These are phyloP conservation scores for Phoenix roebelenii DNA, from an alignment of 176 grass and related monocot species.

Conservation along the genomic window DNA sequence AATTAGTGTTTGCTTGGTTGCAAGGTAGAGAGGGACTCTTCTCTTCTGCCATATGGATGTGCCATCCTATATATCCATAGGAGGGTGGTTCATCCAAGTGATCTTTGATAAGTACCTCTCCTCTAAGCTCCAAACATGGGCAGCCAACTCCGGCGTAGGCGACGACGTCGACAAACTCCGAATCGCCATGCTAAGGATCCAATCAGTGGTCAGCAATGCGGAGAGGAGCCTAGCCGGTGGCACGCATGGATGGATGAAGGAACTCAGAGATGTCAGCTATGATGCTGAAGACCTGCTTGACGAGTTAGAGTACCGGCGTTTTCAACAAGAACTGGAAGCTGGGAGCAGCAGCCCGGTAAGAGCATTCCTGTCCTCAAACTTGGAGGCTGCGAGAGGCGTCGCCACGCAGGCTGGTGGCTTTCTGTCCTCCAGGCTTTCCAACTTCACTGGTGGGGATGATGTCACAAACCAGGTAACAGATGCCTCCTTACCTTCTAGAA, in stretches of 20 bases:
- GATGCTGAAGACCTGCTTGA: constrained; percentile 51
- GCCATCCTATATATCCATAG: constrained; percentile 3
- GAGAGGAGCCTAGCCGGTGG: constrained; percentile 15
- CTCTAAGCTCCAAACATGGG: constrained; percentile 34
- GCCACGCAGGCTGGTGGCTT: too few species aligned
- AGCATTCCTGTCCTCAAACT: constrained; percentile 1
- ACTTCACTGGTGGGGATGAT: too few species aligned
- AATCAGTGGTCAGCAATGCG: constrained; percentile 25
- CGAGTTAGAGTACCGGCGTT: constrained; percentile 40
- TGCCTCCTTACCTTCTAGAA: too few species aligned
- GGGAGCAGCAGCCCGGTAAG: constrained; percentile 25
- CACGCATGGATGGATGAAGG: constrained; percentile 24
- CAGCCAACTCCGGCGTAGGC: constrained; percentile 24
- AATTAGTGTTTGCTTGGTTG: too few species aligned
- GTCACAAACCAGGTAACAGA: too few species aligned
- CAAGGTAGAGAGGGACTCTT: too few species aligned
- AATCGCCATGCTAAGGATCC: constrained; percentile 34
- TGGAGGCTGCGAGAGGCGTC: too few species aligned
- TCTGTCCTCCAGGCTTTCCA: too few species aligned
- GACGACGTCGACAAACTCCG: constrained; percentile 36
- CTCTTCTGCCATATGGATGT: too few species aligned
- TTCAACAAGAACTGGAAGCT: constrained; percentile 34
- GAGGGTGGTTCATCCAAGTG: constrained; percentile 61
- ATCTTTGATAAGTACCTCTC: constrained; percentile 55
- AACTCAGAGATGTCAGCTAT: constrained; percentile 38